Evolutionary conservation across 2,329 filamentous ascomycete species (phyloP), one percentile per base, ranked within the genome.

Genomic region (Scedosporium boydii): DNA sequence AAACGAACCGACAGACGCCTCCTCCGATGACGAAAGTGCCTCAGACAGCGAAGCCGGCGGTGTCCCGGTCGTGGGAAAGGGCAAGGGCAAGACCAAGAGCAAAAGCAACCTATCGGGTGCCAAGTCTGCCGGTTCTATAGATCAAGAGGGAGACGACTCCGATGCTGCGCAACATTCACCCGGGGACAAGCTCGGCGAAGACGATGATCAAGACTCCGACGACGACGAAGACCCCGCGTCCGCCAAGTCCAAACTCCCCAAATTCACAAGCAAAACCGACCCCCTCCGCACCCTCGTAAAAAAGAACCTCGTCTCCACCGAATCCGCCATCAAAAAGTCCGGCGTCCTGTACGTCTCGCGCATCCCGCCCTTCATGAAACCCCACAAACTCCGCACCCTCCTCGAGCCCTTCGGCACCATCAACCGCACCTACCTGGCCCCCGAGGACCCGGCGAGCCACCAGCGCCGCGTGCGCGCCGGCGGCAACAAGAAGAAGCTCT

Each of bases 341-440:
- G 91, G 91, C 65, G 89, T 96, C 12, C 80, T 95, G 64, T 96
- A 95, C 76, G 80, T 96, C 65, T 93, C 90, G 4, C 86, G 91
- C 64, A 85, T 95, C 65, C 91, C 91, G 3, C 91, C 91, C 0
- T 96, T 93, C 74, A 95, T 96, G 90, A 93, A 92, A 69, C 90
- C 90, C 6, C 78, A 81, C 60, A 93, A 93, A 70, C 80, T 95
- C 48, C 86, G 89, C 66, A 86, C 87, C 18, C 85, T 92, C 14
- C 84, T 95, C 61, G 81, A 87, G 65, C 88, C 87, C 9, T 91
- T 91, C 74, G 91, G 91, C 64, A 79, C 80, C 46, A 84, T 93
- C 70, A 89, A 89, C 69, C 87, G 89, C 68, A 87, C 92, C 63
- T 93, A 93, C 76, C 82, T 93, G 18, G 86, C 89, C 0, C 90